These are phyloP conservation scores for Lachancea meyersii DNA, from an alignment of 805 yeast species.

Conservation along the genomic window DNA sequence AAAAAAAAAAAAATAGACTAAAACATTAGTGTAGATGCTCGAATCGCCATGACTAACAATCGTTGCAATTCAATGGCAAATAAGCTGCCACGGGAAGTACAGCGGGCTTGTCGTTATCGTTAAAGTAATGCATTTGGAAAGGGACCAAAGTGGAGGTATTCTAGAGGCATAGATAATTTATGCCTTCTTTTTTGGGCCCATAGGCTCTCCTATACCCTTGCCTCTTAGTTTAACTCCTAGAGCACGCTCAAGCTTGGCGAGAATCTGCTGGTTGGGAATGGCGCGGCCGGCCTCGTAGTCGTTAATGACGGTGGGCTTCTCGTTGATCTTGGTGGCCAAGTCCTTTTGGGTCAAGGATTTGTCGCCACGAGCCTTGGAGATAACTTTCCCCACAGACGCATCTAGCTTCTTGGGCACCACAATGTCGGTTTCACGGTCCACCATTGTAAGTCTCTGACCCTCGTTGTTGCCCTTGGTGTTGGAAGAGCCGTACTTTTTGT, in stretches of 20 bases:
- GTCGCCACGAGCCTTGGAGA: slow-evolving; percentile 78
- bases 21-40: too few relatives aligned
- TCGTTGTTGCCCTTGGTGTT: slow-evolving; percentile 68
- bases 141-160: not conserved
- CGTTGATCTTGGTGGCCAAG: slow-evolving; percentile 89
- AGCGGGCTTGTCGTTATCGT: too few relatives aligned
- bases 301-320: slow-evolving; percentile 89
- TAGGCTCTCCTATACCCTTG: slow-evolving; percentile 87
- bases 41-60: too few relatives aligned
- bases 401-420: slow-evolving; percentile 89
- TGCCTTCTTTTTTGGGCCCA: slow-evolving; percentile 40
- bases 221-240: slow-evolving; percentile 95
- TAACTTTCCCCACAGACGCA: slow-evolving; percentile 77
- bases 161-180: not conserved
- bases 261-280: slow-evolving; percentile 89
- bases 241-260: slow-evolving; percentile 88
- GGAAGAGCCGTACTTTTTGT: slow-evolving; percentile 78
- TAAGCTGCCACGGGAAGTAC: too few relatives aligned
- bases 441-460: slow-evolving; percentile 90
- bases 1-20: not conserved
- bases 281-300: slow-evolving; percentile 98
- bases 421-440: slow-evolving; percentile 90
- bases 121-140: not conserved
- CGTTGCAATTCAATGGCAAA: too few relatives aligned
- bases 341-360: slow-evolving; percentile 92